Percentiles rank a stretch among this genome's conserved stretches.
Evolutionary conservation across 305 asterid genomes (phyloP).

Genomic region (Andrographis paniculata): DNA sequence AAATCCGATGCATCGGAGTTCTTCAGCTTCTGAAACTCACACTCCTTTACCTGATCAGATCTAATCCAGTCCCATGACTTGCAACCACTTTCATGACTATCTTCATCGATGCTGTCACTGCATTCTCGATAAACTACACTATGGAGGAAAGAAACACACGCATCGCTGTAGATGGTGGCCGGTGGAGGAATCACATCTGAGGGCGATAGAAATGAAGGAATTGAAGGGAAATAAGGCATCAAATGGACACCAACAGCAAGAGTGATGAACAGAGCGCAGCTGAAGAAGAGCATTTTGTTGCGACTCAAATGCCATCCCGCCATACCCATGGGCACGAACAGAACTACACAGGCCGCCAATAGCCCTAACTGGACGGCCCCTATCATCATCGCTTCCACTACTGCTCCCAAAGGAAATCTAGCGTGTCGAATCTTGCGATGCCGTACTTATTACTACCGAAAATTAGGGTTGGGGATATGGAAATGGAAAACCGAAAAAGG

Average conservation of each 20-base stretch:
- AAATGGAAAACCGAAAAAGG: too few relatives aligned
- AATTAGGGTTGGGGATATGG: background rate
- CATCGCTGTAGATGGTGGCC: constrained; percentile 37
- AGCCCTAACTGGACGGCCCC: constrained; percentile 80
- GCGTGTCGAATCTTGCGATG: background rate
- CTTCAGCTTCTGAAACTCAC: constrained; percentile 64
- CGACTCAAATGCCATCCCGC: constrained; percentile 99
- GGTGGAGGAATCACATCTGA: constrained; percentile 31
- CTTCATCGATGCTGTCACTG: constrained; percentile 26
- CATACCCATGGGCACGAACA: constrained; percentile 91
- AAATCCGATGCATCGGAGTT: constrained; percentile 63
- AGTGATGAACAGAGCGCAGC: constrained; percentile 89
- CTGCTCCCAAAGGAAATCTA: too few relatives aligned
- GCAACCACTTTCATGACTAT: constrained; percentile 19
- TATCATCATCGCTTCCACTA: constrained; percentile 40
- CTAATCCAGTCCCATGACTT: constrained; percentile 68
- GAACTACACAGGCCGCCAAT: constrained; percentile 78
- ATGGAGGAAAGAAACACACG: constrained; percentile 60
- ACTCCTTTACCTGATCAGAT: constrained; percentile 37
- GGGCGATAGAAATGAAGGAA: constrained; percentile 34
- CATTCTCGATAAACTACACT: constrained; percentile 26
- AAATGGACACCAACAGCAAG: constrained; percentile 90
- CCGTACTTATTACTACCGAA: background rate
- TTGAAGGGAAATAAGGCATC: constrained; percentile 71
- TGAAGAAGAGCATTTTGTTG: constrained; percentile 83